phyloP scores from a whole-genome alignment of 305 asterid genomes.

The Solanum hybrid region DNA sequence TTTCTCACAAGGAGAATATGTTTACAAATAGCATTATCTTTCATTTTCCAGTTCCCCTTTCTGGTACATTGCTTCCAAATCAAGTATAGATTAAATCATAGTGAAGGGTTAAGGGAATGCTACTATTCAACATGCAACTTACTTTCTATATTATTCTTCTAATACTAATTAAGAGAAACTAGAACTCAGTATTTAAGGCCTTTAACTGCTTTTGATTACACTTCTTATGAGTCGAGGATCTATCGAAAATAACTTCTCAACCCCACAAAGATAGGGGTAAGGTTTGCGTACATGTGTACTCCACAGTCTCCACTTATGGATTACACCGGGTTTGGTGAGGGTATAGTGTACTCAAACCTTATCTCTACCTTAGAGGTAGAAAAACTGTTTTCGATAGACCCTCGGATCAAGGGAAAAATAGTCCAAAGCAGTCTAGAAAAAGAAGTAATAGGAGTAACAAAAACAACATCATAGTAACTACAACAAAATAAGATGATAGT shows the following conservation, averaged over 20 bases:
- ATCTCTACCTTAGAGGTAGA: not conserved
- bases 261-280: not conserved
- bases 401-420: not conserved
- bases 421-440: not conserved
- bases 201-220: no score
- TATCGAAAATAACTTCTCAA: not conserved
- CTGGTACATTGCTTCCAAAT: not conserved
- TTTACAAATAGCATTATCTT: not conserved
- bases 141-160: no score
- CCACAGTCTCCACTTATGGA: not conserved
- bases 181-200: no score
- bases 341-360: not conserved
- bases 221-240: not conserved
- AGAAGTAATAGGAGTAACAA: not conserved
- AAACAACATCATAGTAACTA: not conserved
- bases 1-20: not conserved
- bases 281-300: not conserved
- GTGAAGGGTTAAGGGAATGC: not conserved
- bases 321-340: not conserved
- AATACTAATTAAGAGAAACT: no score
- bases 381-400: not conserved
- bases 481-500: not conserved
- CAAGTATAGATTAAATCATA: not conserved
- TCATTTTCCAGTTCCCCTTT: not conserved
- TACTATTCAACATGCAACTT: no score